Conservation (phyloP, 2,329 filamentous ascomycete species). For the Chalaropsis ovoidea region DNA sequence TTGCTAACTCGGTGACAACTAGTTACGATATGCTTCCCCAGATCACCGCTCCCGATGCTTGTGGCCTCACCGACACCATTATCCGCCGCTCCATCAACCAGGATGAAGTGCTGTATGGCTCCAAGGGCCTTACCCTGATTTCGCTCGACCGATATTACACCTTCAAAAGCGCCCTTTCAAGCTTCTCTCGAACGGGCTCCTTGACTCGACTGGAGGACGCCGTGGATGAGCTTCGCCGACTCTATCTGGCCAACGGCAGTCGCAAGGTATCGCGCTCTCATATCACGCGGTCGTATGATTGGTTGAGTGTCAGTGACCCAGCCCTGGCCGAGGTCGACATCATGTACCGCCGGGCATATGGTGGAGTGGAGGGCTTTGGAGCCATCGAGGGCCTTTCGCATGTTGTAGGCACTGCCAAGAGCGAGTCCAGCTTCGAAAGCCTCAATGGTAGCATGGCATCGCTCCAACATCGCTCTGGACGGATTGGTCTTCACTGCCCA, state of each 20-base stretch:
- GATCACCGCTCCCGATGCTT: slow-evolving; percentile 36
- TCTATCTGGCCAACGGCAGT: slow-evolving; percentile 46
- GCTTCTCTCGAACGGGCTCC: slow-evolving; percentile 42
- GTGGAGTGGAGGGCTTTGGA: slow-evolving; percentile 38
- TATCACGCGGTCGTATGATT: slow-evolving; percentile 47
- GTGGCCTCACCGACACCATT: slow-evolving; percentile 42
- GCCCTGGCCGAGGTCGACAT: slow-evolving; percentile 46
- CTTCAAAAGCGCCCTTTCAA: slow-evolving; percentile 51
- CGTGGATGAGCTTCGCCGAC: slow-evolving; percentile 52
- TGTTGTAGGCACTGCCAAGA: neutral
- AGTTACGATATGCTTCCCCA: slow-evolving; percentile 39
- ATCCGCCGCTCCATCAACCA: slow-evolving; percentile 48
- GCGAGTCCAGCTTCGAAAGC: neutral
- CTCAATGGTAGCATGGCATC: slow-evolving; percentile 11
- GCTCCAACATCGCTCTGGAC: neutral
- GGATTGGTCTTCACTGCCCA: neutral
- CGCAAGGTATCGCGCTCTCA: slow-evolving; percentile 42
- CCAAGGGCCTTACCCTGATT: slow-evolving; percentile 49
- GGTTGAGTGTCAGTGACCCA: slow-evolving; percentile 43
- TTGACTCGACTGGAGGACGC: slow-evolving; percentile 46
- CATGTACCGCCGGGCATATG: slow-evolving; percentile 49
- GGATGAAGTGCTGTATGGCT: slow-evolving; percentile 51
- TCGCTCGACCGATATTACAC: slow-evolving; percentile 54
- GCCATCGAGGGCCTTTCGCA: slow-evolving; percentile 38
- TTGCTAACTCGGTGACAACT: slow-evolving; percentile 5